phyloP scores from a whole-genome alignment of 2,329 filamentous ascomycete genomes.

The Trichoderma cornu-damae region DNA sequence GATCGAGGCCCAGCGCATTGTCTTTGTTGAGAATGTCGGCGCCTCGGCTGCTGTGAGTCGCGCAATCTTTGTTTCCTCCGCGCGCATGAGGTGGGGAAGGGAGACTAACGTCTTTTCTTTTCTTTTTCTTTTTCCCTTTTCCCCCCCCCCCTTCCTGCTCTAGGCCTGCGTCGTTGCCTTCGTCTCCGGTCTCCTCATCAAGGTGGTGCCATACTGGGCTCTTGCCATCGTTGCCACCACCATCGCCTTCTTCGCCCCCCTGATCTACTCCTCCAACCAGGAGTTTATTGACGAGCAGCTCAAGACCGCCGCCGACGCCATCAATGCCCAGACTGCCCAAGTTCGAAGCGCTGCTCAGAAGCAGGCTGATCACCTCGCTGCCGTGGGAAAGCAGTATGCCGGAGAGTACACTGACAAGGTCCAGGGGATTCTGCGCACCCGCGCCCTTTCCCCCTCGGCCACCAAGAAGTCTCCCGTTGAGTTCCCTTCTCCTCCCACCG shows the following conservation, averaged over 20 bases:
- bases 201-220: slow-evolving; percentile 66
- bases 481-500: slow-evolving; percentile 36
- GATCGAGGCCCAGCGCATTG: slow-evolving; percentile 62
- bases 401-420: slow-evolving; percentile 65
- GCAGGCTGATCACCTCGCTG: slow-evolving; percentile 58
- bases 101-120: not conserved
- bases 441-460: slow-evolving; percentile 40
- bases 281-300: slow-evolving; percentile 63
- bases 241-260: slow-evolving; percentile 55
- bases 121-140: too few species aligned
- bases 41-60: slow-evolving; percentile 54
- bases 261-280: slow-evolving; percentile 63
- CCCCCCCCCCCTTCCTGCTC: too few species aligned
- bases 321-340: slow-evolving; percentile 59
- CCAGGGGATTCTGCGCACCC: slow-evolving; percentile 55
- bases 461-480: slow-evolving; percentile 36
- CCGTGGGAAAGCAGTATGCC: slow-evolving; percentile 62
- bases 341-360: slow-evolving; percentile 57
- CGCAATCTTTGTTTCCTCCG: not conserved
- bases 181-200: slow-evolving; percentile 63
- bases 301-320: slow-evolving; percentile 50
- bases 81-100: not conserved
- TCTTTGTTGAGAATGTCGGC: slow-evolving; percentile 62
- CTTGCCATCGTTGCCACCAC: slow-evolving; percentile 57
- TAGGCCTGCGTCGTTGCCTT: slow-evolving; percentile 58